Evolutionary conservation across 768 basidiomycete genomes (phyloP).

Genomic region (Tricholoma terreum): DNA sequence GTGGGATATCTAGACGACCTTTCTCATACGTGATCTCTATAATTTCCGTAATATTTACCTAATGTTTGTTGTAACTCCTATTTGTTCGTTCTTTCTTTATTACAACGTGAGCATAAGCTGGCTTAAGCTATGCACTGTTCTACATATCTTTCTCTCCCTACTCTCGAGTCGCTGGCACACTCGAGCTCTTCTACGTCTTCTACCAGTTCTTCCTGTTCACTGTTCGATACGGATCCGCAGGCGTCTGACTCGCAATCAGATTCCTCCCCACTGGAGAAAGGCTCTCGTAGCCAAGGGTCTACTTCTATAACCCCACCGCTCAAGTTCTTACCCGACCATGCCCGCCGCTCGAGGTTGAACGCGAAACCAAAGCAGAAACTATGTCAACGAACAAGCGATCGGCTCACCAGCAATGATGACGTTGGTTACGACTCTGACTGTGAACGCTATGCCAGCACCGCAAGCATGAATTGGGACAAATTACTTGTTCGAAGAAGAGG

Average conservation of each 20-base stretch:
- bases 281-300: neutral
- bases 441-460: neutral
- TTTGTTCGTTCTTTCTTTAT: neutral
- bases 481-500: neutral
- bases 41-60: too few relatives aligned
- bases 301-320: neutral
- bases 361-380: constrained; percentile 6
- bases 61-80: too few relatives aligned
- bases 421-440: constrained; percentile 16
- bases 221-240: constrained; percentile 9
- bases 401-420: constrained; percentile 1
- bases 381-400: neutral
- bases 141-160: constrained; percentile 1
- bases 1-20: constrained; percentile 18
- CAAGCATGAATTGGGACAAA: neutral
- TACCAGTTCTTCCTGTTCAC: constrained; percentile 1
- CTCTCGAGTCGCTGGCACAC: constrained; percentile 14
- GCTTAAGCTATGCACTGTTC: constrained; percentile 4
- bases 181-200: constrained; percentile 12
- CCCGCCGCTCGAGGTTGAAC: neutral
- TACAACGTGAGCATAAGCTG: neutral
- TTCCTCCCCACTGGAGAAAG: constrained; percentile 7
- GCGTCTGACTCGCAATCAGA: constrained; percentile 16
- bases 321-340: neutral
- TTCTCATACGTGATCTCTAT: constrained; percentile 1